Conservation (phyloP, 2,329 filamentous ascomycete species). For the Trichoderma sp. region DNA sequence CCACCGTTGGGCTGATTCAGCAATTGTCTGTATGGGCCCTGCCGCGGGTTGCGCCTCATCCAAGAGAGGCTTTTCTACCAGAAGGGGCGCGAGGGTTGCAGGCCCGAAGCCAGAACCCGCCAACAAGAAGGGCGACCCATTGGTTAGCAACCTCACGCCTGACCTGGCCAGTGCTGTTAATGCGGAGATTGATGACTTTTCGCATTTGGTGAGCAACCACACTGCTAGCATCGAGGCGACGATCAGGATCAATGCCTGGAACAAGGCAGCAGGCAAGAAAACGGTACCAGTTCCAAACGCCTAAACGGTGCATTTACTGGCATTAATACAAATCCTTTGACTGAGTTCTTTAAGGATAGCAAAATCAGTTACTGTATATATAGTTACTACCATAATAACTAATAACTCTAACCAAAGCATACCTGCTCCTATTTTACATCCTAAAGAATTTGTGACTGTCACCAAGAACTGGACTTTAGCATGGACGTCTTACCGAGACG, state of each 20-base stretch:
- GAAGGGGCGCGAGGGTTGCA: background rate
- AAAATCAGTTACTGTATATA: background rate
- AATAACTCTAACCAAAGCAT: background rate
- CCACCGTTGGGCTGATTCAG: background rate
- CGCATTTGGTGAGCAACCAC: background rate
- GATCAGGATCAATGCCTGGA: background rate
- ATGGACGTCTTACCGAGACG: background rate
- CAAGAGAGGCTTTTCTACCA: background rate
- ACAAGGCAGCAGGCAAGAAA: background rate
- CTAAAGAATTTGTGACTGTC: too few relatives aligned
- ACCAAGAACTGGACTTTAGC: too few relatives aligned
- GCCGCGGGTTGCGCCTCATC: background rate
- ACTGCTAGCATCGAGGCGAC: background rate
- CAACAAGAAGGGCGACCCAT: background rate
- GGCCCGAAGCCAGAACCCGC: background rate
- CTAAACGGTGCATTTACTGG: background rate
- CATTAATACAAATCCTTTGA: background rate
- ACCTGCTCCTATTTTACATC: too few relatives aligned
- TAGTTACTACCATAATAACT: background rate
- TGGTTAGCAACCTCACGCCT: background rate
- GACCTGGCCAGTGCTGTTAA: background rate
- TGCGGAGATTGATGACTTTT: background rate
- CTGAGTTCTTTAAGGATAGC: background rate
- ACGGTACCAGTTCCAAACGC: background rate
- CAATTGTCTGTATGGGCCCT: background rate